These are phyloP conservation scores for Calonectria crousiana DNA, from an alignment of 2,329 filamentous ascomycete genomes.

Conservation along the genomic window DNA sequence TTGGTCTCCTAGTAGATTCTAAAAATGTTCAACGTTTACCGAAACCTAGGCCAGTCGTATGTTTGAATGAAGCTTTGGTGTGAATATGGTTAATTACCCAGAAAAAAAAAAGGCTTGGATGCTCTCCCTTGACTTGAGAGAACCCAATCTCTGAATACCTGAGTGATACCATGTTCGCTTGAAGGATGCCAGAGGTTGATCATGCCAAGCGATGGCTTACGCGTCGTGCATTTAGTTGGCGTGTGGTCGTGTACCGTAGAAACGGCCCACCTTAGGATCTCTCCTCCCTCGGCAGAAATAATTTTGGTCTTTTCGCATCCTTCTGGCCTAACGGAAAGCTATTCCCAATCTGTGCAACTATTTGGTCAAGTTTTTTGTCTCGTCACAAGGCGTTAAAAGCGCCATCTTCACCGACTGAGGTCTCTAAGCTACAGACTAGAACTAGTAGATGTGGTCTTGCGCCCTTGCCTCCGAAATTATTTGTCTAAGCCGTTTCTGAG, in stretches of 20 bases:
- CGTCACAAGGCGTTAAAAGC: background rate
- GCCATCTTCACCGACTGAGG: background rate
- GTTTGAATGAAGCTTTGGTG: too few relatives aligned
- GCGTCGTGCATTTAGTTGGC: background rate
- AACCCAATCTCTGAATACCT: background rate
- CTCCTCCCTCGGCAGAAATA: background rate
- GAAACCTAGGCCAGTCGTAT: background rate
- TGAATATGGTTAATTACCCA: background rate
- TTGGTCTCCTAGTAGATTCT: background rate
- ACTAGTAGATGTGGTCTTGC: background rate
- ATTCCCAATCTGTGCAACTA: background rate
- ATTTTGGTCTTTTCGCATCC: background rate
- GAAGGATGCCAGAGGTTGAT: background rate
- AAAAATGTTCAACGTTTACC: background rate
- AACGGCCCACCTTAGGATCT: background rate
- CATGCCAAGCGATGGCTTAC: background rate
- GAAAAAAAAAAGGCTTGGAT: too few relatives aligned
- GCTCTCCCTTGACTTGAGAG: background rate
- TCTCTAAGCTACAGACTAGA: background rate
- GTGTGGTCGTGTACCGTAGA: background rate
- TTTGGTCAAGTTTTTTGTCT: background rate
- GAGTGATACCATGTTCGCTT: background rate
- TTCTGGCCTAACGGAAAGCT: background rate
- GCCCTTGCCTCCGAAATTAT: background rate
- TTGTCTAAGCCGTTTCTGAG: conserved; percentile 6